Percentiles rank a stretch among this genome's conserved stretches.
Evolutionary conservation across 768 basidiomycete genomes (phyloP).

Genomic region (Mycena albidolilacea): DNA sequence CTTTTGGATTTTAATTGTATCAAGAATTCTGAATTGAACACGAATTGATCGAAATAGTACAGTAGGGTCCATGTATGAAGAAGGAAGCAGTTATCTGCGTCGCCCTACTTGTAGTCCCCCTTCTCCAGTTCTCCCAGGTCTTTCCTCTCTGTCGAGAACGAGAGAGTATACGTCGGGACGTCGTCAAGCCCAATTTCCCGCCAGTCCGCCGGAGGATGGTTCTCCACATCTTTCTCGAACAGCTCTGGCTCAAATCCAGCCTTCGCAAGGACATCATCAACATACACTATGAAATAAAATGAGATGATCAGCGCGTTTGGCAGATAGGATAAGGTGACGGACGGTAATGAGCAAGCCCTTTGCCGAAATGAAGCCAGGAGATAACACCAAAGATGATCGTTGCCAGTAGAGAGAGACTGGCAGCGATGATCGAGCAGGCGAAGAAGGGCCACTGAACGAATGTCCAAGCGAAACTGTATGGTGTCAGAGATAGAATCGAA

Average conservation of each 20-base stretch:
- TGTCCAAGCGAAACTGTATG: conserved; percentile 40
- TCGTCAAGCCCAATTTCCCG: conserved; percentile 38
- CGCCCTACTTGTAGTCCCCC: conserved; percentile 14
- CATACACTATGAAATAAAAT: conserved; percentile 33
- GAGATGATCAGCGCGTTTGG: not conserved
- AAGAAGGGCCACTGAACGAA: conserved; percentile 44
- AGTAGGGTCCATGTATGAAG: not conserved
- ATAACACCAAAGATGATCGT: conserved; percentile 48
- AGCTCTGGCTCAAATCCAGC: conserved; percentile 39
- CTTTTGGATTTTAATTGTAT: no score
- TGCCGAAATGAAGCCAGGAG: conserved; percentile 52
- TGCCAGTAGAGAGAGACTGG: conserved; percentile 42
- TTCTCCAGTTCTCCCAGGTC: conserved; percentile 26
- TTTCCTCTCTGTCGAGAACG: conserved; percentile 29
- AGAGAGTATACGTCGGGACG: conserved; percentile 38
- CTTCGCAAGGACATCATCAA: conserved; percentile 38
- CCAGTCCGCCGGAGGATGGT: conserved; percentile 28
- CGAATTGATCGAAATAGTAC: no score
- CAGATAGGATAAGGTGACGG: conserved; percentile 31
- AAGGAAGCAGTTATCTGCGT: not conserved
- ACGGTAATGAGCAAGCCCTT: conserved; percentile 53
- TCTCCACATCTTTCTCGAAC: conserved; percentile 41
- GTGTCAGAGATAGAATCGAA: conserved; percentile 1
- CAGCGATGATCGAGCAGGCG: conserved; percentile 40
- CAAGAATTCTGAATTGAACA: no score